Evolutionary conservation across 2,329 filamentous ascomycete species (phyloP).

Genomic region (Hortaea sp.): DNA sequence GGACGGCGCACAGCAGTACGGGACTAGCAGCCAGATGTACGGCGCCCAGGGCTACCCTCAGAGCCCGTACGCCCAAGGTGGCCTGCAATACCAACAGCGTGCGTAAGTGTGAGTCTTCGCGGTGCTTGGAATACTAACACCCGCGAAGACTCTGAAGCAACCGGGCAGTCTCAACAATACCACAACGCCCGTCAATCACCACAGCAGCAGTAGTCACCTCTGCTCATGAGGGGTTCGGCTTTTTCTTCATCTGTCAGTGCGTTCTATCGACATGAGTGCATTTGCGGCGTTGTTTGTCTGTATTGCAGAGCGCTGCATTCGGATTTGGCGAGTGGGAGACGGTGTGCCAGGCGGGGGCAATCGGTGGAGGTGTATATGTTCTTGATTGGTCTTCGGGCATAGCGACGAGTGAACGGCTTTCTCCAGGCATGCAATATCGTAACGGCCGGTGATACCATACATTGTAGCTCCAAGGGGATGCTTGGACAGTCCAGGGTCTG

Average conservation of each 20-base stretch:
- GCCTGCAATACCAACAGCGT: conserved; percentile 37
- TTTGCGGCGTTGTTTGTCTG: background rate
- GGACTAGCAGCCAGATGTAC: conserved; percentile 32
- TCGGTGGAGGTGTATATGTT: too few species aligned
- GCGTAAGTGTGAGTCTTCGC: conserved; percentile 12
- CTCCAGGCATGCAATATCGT: background rate
- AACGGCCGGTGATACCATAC: background rate
- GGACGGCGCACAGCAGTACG: conserved; percentile 42
- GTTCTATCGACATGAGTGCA: background rate
- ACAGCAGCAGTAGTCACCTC: background rate
- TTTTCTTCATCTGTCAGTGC: background rate
- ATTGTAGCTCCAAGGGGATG: background rate
- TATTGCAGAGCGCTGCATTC: background rate
- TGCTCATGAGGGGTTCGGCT: background rate
- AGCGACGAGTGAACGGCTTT: background rate
- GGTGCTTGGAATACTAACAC: conserved; percentile 10
- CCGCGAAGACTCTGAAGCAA: conserved; percentile 13
- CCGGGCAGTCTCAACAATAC: background rate
- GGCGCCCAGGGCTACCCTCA: conserved; percentile 40
- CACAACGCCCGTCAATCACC: background rate
- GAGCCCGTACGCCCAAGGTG: conserved; percentile 39
- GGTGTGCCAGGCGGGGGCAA: too few species aligned
- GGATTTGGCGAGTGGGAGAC: background rate
- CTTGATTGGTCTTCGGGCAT: background rate
- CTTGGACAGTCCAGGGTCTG: too few species aligned